Base-by-base conservation (phyloP, 805 yeast genomes). In the Candida ulmi region DNA sequence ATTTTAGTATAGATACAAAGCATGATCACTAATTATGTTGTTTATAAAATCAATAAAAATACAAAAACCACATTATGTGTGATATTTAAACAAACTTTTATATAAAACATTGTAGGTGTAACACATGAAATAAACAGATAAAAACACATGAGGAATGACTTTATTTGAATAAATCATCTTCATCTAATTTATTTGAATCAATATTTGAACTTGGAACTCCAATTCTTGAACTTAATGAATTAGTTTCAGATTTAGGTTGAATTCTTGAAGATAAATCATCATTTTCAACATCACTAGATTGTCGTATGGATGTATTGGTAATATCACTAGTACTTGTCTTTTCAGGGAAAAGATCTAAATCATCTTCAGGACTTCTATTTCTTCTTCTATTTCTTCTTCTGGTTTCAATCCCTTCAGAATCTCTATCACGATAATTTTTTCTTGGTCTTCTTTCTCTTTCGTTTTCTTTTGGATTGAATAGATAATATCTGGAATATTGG, bases 401-500 rank as follows among this genome's bases (percentile, higher is more conserved):
- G n/a, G n/a, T n/a, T n/a, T n/a, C n/a, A n/a, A n/a, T n/a, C 4
- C 36, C 23, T 30, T 52, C 53, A 33, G 42, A 47, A n/a, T 28
- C 24, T 15, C 31, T 16, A 28, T 16, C 31, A 11, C 18, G 18
- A 7, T 5, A 28, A 8, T 33, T 27, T 21, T 11, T 18, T 13
- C 19, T 28, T n/a, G 19, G 21, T 21, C 37, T 36, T 9, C 36
- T 28, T 8, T 36, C 37, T 26, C 26, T 24, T 33, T 30, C 39
- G 26, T 43, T 46, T n/a, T 42, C 41, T 17, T 45, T 45, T 17
- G 60, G 60, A 39, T 55, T 52, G 35, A 50, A 46, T 3, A 55
- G 33, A 29, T 55, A 55, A 39, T 54, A 55, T 39, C 60, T 48
- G 3, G 58, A 54, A 31, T 46, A 51, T 8, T 36, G 42, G 2